Base-by-base conservation (phyloP, 306 rosid genomes). In the Cotoneaster glaucophyllus region DNA sequence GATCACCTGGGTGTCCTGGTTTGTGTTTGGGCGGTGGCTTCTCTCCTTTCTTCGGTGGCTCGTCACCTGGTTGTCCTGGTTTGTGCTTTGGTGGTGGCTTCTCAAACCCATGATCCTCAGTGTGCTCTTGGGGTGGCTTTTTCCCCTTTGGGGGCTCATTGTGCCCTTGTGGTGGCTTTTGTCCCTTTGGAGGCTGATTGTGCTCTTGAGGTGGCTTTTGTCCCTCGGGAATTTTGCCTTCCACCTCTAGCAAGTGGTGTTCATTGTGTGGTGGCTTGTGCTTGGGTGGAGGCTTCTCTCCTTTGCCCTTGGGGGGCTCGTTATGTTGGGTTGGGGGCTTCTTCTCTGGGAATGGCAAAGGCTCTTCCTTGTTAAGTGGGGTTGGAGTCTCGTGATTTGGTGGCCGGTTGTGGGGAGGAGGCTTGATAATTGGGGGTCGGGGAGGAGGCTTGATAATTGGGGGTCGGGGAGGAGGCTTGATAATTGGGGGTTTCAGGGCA, bases 361-460 rank as follows among this genome's bases (percentile, higher is more conserved):
- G 65, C 24, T 63, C 67, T 63, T 31, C 67, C 41, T 29, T 63
- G 22, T 63, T 63, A 63, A 63, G 67, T 29, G 39, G 39, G 11
- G 43, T 63, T 31, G 66, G 83, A 2, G 82, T 79, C 58, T 78
- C 63, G 63, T 81, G 72, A 25, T 43, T 18, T 11, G 74, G 77
- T 15, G 84, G n/a, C n/a, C n/a, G 50, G 32, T 48, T 34, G 61
- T 11, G 25, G 5, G 25, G 2, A 8, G 61, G 83, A 4, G 73
- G 63, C n/a, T n/a, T n/a, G n/a, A n/a, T n/a, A n/a, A n/a, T n/a
- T n/a, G n/a, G n/a, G n/a, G n/a, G n/a, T n/a, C n/a, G n/a, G n/a
- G n/a, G n/a, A n/a, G n/a, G n/a, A n/a, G n/a, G n/a, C n/a, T n/a
- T n/a, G n/a, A n/a, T n/a, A n/a, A n/a, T n/a, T n/a, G n/a, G n/a